phyloP scores from a whole-genome alignment of 2,329 filamentous ascomycete species.

The Stachybotrys chartarum region DNA sequence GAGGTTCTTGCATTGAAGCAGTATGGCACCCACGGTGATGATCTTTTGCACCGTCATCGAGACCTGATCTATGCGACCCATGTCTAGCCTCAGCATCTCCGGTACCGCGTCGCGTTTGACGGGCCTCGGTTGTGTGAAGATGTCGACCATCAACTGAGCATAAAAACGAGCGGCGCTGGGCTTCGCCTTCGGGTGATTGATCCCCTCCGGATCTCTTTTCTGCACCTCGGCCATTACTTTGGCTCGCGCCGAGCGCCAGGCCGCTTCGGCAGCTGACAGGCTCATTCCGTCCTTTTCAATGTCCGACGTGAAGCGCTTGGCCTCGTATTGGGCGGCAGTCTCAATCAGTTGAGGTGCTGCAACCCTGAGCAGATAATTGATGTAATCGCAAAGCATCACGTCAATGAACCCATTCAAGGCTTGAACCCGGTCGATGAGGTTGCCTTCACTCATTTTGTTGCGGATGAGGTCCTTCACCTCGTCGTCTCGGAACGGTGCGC shows the following conservation, averaged over 20 bases:
- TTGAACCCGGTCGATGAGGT: constrained; percentile 70
- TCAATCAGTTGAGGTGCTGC: constrained; percentile 65
- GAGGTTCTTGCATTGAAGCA: constrained; percentile 75
- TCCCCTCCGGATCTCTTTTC: constrained; percentile 61
- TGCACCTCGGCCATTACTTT: constrained; percentile 60
- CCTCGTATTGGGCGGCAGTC: constrained; percentile 66
- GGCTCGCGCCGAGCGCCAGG: constrained; percentile 57
- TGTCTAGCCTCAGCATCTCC: constrained; percentile 67
- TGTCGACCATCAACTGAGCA: constrained; percentile 65
- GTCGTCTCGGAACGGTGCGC: constrained; percentile 72
- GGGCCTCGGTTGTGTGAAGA: constrained; percentile 61
- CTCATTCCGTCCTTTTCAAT: constrained; percentile 47
- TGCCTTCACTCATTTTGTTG: constrained; percentile 50
- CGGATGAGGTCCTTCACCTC: constrained; percentile 64
- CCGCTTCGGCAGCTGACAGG: constrained; percentile 53
- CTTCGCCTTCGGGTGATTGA: constrained; percentile 54
- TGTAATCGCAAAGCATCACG: constrained; percentile 71
- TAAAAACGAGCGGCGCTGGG: constrained; percentile 66
- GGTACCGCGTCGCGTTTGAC: constrained; percentile 51
- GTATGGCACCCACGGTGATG: constrained; percentile 65
- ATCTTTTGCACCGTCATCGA: constrained; percentile 44
- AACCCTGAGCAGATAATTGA: constrained; percentile 70
- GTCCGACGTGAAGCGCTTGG: constrained; percentile 62
- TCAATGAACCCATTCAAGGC: constrained; percentile 71
- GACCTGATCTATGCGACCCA: constrained; percentile 46